Base-by-base conservation (phyloP, 2,329 filamentous ascomycete genomes). In the Sordariomycetes sp. region DNA sequence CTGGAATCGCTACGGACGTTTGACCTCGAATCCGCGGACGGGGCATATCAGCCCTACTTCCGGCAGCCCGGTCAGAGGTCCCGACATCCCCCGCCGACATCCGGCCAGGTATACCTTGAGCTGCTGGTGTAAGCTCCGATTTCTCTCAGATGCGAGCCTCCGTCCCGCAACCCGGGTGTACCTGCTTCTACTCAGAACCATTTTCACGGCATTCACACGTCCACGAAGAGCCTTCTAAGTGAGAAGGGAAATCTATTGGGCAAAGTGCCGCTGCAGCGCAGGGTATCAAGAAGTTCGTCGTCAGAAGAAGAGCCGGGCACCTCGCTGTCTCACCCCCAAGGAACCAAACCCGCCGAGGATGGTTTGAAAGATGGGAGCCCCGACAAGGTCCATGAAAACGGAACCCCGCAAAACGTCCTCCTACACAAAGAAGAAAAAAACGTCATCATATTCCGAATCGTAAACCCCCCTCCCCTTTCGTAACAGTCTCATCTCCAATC, bases 241-340 rank as follows among this genome's bases (percentile, higher is more conserved):
- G 18, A 46, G 40, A 46, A 46, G 40, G 6, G 40, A 35, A 46
- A 43, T 55, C 34, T 55, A 55, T 55, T 55, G 25, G 54, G 34
- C 54, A 55, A 28, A 22, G 37, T 55, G 54, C 54, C 54, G 54
- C 54, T 55, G 54, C 54, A 46, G 54, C 54, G 54, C 54, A 55
- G 54, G 54, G 54, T 55, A 55, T 55, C 54, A 43, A n/a, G n/a
- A 46, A n/a, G 18, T 8, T n/a, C 28, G 28, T 32, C 28, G 28
- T 8, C 28, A 16, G 18, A 46, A 53, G 24, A 25, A 54, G 28
- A 37, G 28, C 14, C 8, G 35, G 25, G n/a, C 12, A 18, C 8
- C 18, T 40, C 53, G 32, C 20, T n/a, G n/a, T n/a, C 10, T 54
- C 53, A 18, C 37, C 52, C 14, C 32, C 28, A 34, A 34, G 53